Evolutionary conservation across 2,329 filamentous ascomycete genomes (phyloP), one percentile per base, ranked within the genome.

Genomic region (Dothidotthia symphoricarpi): DNA sequence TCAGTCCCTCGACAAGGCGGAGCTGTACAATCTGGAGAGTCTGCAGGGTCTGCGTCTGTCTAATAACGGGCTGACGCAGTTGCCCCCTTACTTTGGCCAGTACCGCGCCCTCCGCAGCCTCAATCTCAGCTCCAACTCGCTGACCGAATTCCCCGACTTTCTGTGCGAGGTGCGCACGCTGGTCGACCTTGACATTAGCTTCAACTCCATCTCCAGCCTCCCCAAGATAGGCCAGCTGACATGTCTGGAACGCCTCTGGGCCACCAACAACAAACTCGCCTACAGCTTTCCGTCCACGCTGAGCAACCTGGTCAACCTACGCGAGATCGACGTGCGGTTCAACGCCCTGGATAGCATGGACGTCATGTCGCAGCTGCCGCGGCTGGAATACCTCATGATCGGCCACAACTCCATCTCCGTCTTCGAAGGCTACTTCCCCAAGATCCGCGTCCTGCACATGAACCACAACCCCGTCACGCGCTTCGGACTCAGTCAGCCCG

Each of bases 381-480:
- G 86, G 51, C 72, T 98, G 26, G 93, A 98, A 68, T 86, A 88
- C 46, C 72, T 97, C 16, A 86, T 88, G 42, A 85, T 91, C 24
- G 91, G 95, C 30, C 91, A 98, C 74, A 98, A 98, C 65, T 80
- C 81, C 31, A 86, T 98, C 31, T 94, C 90, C 0, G 85, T 86
- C 32, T 97, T 97, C 58, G 83, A 86, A 47, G 90, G 90, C 27
- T 82, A 81, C n/a, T 98, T 98, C 58, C 78, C 86, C 30, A 85
- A 84, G 49, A 79, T 98, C 15, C 82, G 89, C 39, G 83, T 86
- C 26, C 74, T 98, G 38, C 88, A 91, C 58, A 75, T 98, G 47
- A 95, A 98, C 63, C 90, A 93, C 45, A 97, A 95, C 60, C 93
- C 93, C 1, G 81, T 98, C 46, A 97, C 93, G 12, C 88, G 89